These are phyloP conservation scores for Przewalskia tangutica DNA, from an alignment of 257 asterid species.

Conservation along the genomic window DNA sequence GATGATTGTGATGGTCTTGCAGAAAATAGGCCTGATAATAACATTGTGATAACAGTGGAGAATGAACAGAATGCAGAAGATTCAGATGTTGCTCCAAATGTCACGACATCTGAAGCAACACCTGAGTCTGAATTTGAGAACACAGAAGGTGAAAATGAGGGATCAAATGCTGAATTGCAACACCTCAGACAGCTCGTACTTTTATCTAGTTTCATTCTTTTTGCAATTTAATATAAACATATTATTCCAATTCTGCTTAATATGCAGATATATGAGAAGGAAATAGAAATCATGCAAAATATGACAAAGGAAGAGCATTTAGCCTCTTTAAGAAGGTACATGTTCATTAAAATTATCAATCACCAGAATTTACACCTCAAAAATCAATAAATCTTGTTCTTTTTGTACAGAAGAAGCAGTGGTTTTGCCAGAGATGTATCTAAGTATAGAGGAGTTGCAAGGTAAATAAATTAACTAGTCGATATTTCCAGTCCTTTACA, in stretches of 20 bases:
- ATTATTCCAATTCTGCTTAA: not conserved
- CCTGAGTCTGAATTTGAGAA: too few relatives aligned
- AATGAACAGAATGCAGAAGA: too few relatives aligned
- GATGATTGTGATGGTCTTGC: too few relatives aligned
- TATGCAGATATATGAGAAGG: constrained; percentile 30
- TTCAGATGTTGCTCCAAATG: too few relatives aligned
- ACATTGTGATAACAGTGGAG: too few relatives aligned
- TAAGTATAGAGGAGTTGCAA: constrained; percentile 68
- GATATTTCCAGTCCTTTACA: not conserved
- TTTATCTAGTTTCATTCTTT: not conserved
- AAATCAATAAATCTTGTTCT: not conserved
- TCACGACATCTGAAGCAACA: too few relatives aligned
- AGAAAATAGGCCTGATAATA: too few relatives aligned
- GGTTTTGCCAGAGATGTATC: constrained; percentile 67
- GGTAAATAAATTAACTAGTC: constrained; percentile 24
- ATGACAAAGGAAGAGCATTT: constrained; percentile 48
- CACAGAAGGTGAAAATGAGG: too few relatives aligned
- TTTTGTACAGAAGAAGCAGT: constrained; percentile 51
- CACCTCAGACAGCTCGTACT: not conserved
- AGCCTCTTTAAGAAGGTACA: constrained; percentile 50
- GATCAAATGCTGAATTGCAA: too few relatives aligned
- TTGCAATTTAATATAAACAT: not conserved
- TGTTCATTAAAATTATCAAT: not conserved
- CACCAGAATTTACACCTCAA: not conserved
- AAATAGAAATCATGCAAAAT: constrained; percentile 37